These are phyloP conservation scores for Ogataea chonburiensis DNA, from an alignment of 805 yeast species.

Conservation along the genomic window DNA sequence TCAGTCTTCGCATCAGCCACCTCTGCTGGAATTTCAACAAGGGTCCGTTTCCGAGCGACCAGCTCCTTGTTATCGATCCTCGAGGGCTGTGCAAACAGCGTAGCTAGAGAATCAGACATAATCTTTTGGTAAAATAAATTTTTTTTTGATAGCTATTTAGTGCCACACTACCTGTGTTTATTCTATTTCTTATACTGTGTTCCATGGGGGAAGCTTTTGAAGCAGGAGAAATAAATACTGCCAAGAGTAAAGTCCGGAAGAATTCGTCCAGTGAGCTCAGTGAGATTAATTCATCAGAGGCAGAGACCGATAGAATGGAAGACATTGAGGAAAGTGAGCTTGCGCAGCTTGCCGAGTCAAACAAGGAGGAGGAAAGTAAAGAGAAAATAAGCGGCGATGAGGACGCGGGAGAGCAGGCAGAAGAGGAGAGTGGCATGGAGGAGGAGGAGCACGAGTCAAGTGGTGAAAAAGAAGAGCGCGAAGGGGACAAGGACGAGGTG, in stretches of 20 bases:
- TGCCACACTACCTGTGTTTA: conserved; percentile 6
- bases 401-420: conserved; percentile 19
- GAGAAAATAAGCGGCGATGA: conserved; percentile 13
- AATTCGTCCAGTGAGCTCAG: conserved; percentile 21
- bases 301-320: conserved; percentile 88
- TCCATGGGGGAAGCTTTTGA: conserved; percentile 13
- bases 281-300: conserved; percentile 61
- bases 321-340: conserved; percentile 52
- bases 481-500: conserved; percentile 23
- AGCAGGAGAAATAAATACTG: conserved; percentile 6
- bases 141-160: conserved; percentile 13
- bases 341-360: conserved; percentile 40
- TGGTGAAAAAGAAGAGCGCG: conserved; percentile 28
- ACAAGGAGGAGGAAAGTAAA: conserved; percentile 12
- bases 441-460: conserved; percentile 27
- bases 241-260: conserved; percentile 13
- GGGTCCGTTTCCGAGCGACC: conserved; percentile 29
- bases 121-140: conserved; percentile 2
- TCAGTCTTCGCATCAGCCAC: conserved; percentile 21
- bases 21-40: conserved; percentile 19
- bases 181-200: conserved; percentile 5
- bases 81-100: conserved; percentile 39
- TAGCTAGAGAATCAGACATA: conserved; percentile 13
- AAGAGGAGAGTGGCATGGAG: conserved; percentile 29
- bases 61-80: conserved; percentile 43